These are phyloP conservation scores for Hyphopichia khmerensis DNA, from an alignment of 1,139 yeast species.

Conservation along the genomic window DNA sequence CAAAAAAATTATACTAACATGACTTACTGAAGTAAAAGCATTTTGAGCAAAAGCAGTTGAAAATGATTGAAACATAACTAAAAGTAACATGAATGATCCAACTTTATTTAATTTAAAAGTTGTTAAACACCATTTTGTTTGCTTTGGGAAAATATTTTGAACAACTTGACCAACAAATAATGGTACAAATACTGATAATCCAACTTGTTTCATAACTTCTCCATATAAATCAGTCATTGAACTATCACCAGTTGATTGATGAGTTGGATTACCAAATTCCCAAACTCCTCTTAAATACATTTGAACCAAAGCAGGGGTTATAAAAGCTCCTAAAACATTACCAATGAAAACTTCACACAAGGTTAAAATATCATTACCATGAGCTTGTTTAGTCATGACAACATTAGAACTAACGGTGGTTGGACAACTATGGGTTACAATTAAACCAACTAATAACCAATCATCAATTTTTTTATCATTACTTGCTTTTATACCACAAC, in stretches of 20 bases:
- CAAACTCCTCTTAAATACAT: slow-evolving; percentile 62
- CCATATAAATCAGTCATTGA: slow-evolving; percentile 59
- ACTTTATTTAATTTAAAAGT: slow-evolving; percentile 66
- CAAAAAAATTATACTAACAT: slow-evolving; percentile 66
- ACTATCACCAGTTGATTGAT: slow-evolving; percentile 40
- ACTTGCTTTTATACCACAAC: slow-evolving; percentile 62
- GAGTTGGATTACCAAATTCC: slow-evolving; percentile 81
- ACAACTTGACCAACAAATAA: slow-evolving; percentile 83
- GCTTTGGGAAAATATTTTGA: slow-evolving; percentile 67
- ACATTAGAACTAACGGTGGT: slow-evolving; percentile 90
- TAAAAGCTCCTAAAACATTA: slow-evolving; percentile 78
- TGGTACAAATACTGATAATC: slow-evolving; percentile 80
- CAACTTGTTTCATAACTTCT: slow-evolving; percentile 82
- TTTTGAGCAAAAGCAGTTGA: slow-evolving; percentile 84
- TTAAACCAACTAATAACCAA: slow-evolving; percentile 76
- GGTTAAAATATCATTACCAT: slow-evolving; percentile 77
- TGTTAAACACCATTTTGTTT: slow-evolving; percentile 57
- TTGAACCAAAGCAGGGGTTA: slow-evolving; percentile 82
- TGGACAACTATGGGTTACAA: slow-evolving; percentile 84
- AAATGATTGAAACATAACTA: slow-evolving; percentile 82
- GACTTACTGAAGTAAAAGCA: slow-evolving; percentile 72
- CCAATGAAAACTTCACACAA: slow-evolving; percentile 85
- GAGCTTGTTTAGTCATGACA: slow-evolving; percentile 83
- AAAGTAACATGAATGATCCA: slow-evolving; percentile 72
- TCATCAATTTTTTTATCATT: slow-evolving; percentile 57